Evolutionary conservation across 768 basidiomycete genomes (phyloP).

Genomic region (Austroboletus festivus): DNA sequence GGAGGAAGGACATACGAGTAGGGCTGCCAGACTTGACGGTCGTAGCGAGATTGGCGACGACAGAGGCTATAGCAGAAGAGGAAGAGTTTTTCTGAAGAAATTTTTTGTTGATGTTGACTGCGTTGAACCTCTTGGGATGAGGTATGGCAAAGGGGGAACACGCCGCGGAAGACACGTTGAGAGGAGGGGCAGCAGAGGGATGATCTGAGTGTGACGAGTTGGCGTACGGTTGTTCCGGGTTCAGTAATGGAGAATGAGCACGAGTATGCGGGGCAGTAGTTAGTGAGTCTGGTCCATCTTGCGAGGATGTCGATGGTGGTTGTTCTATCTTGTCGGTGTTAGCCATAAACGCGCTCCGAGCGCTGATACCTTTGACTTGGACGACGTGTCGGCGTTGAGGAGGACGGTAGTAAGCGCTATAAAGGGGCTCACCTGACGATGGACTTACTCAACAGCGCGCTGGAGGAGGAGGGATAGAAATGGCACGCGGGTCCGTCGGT

Average conservation of each 20-base stretch:
- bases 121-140: constrained; percentile 81
- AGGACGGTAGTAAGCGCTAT: background rate
- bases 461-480: constrained; percentile 12
- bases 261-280: constrained; percentile 7
- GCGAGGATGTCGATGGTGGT: constrained; percentile 42
- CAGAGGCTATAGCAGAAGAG: constrained; percentile 46
- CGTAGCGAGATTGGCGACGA: constrained; percentile 39
- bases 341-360: constrained; percentile 81
- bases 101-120: constrained; percentile 94
- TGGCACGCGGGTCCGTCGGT: constrained; percentile 11
- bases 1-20: constrained; percentile 44
- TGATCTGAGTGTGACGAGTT: constrained; percentile 18
- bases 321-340: constrained; percentile 50
- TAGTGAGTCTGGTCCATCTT: constrained; percentile 16
- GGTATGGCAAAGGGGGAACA: constrained; percentile 33
- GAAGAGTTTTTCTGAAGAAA: constrained; percentile 88
- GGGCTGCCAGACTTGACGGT: constrained; percentile 50
- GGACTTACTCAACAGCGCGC: constrained; percentile 1
- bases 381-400: constrained; percentile 8
- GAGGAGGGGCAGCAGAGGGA: constrained; percentile 5
- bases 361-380: constrained; percentile 38
- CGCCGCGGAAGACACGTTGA: constrained; percentile 6
- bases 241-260: constrained; percentile 17
- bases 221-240: constrained; percentile 9
- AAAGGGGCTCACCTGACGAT: constrained; percentile 10